Percentiles rank a stretch among this genome's conserved stretches.
These are phyloP conservation scores for Penicillium sp. DNA, from an alignment of 2,329 filamentous ascomycete species.

Conservation along the genomic window DNA sequence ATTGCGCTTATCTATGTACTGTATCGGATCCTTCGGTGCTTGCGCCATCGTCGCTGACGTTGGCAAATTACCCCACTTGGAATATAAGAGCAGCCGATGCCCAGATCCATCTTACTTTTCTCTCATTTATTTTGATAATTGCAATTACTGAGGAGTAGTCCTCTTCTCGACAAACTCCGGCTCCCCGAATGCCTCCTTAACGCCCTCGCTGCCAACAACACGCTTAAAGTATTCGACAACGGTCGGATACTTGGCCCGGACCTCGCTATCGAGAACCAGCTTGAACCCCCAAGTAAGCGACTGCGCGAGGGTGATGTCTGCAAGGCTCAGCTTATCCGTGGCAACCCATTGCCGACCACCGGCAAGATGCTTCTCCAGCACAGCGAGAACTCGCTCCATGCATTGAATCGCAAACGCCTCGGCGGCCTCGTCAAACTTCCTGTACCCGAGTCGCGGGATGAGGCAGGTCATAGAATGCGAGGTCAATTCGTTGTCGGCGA, in stretches of 20 bases:
- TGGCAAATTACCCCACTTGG: neutral
- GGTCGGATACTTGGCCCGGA: conserved; percentile 31
- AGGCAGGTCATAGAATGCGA: conserved; percentile 24
- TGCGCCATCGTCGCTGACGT: neutral
- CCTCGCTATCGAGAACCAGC: conserved; percentile 31
- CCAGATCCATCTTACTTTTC: no score
- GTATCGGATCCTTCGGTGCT: neutral
- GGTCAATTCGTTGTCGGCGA: conserved; percentile 41
- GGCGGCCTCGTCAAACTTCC: conserved; percentile 27
- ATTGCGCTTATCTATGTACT: no score
- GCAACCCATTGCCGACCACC: conserved; percentile 29
- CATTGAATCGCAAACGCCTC: conserved; percentile 26
- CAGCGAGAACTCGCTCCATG: conserved; percentile 26
- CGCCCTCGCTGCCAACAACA: conserved; percentile 5
- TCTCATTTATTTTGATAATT: no score
- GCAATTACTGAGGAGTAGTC: neutral
- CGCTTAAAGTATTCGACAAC: conserved; percentile 28
- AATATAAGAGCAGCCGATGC: no score
- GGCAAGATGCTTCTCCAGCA: conserved; percentile 28
- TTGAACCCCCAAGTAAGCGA: conserved; percentile 34
- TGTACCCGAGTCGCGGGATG: conserved; percentile 28
- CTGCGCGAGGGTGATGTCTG: conserved; percentile 33
- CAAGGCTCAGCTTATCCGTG: conserved; percentile 31
- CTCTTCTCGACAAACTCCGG: conserved; percentile 18
- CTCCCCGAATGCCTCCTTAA: conserved; percentile 20